Conservation (phyloP, 176 grass and related monocot genomes). For the Carex kokanica region DNA sequence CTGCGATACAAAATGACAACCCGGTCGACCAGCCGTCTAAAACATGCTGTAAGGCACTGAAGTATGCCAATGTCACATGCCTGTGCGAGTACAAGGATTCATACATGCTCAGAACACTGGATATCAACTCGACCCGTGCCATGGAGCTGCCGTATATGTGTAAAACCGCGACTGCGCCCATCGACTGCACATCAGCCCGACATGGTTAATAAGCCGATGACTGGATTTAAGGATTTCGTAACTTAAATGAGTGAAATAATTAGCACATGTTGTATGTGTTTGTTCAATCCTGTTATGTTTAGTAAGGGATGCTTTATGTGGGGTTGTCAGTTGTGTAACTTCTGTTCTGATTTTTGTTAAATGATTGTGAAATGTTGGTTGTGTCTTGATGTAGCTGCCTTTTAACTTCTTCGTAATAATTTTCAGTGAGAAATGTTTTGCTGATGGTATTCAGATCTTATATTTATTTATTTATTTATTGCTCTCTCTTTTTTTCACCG, state of each 20-base stretch:
- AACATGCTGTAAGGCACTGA: neutral
- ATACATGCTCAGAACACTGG: neutral
- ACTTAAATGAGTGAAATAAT: neutral
- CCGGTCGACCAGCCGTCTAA: neutral
- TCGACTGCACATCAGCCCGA: neutral
- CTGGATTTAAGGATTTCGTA: neutral
- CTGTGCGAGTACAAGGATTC: slow-evolving; percentile 29
- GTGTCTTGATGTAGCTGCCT: neutral
- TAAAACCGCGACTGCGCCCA: neutral
- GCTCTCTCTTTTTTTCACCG: neutral
- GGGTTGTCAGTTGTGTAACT: too few relatives aligned
- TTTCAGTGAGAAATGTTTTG: slow-evolving; percentile 5
- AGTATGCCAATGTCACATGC: neutral
- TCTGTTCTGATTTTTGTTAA: neutral
- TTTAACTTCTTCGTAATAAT: neutral
- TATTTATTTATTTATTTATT: neutral
- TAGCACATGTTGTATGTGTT: neutral
- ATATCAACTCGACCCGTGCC: neutral
- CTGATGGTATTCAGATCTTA: neutral
- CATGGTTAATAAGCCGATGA: neutral
- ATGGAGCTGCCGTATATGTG: slow-evolving; percentile 5
- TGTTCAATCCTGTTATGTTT: neutral
- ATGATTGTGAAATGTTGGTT: neutral
- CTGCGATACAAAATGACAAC: neutral
- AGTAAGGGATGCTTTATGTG: neutral